A percentile compares a stretch with the other conserved stretches of the same genome.
These are phyloP conservation scores for Emmonsiellopsis sp. DNA, from an alignment of 2,329 filamentous ascomycete species.

Conservation along the genomic window DNA sequence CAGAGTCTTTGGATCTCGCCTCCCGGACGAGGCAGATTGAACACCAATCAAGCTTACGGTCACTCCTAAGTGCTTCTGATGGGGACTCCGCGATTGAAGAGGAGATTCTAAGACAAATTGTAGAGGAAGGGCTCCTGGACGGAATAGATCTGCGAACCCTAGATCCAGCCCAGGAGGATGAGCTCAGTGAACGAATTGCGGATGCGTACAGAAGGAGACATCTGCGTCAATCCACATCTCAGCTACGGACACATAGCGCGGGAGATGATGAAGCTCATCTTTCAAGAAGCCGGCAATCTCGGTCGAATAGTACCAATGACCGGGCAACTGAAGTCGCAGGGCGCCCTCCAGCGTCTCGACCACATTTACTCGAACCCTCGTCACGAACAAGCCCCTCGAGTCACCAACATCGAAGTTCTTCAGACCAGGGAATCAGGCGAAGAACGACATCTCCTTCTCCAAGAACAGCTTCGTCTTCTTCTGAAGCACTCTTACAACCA, in stretches of 20 bases:
- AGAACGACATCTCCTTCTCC: slow-evolving; percentile 18
- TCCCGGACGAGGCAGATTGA: slow-evolving; percentile 56
- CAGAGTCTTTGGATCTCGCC: slow-evolving; percentile 15
- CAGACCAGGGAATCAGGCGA: slow-evolving; percentile 17
- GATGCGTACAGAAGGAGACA: slow-evolving; percentile 77
- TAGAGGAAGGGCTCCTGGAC: slow-evolving; percentile 77
- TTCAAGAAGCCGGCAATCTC: not conserved
- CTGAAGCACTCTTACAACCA: slow-evolving; percentile 19
- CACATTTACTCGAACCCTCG: slow-evolving; percentile 15
- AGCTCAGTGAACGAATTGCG: slow-evolving; percentile 81
- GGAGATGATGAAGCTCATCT: not conserved
- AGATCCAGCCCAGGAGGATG: slow-evolving; percentile 74
- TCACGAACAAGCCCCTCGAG: not conserved
- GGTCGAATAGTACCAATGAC: not conserved
- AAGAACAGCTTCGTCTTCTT: slow-evolving; percentile 26
- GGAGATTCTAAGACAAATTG: slow-evolving; percentile 81
- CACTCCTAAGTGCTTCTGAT: slow-evolving; percentile 71
- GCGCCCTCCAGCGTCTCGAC: slow-evolving; percentile 15
- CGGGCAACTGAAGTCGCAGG: not conserved
- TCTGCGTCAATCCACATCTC: slow-evolving; percentile 12
- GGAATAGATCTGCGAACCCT: slow-evolving; percentile 84
- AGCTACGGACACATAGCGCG: not conserved
- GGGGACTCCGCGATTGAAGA: slow-evolving; percentile 69
- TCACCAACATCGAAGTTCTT: slow-evolving; percentile 16
- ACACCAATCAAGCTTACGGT: slow-evolving; percentile 82